phyloP scores from a whole-genome alignment of 1,284 basidiomycete genomes.

The Xerocomus nothofagi region DNA sequence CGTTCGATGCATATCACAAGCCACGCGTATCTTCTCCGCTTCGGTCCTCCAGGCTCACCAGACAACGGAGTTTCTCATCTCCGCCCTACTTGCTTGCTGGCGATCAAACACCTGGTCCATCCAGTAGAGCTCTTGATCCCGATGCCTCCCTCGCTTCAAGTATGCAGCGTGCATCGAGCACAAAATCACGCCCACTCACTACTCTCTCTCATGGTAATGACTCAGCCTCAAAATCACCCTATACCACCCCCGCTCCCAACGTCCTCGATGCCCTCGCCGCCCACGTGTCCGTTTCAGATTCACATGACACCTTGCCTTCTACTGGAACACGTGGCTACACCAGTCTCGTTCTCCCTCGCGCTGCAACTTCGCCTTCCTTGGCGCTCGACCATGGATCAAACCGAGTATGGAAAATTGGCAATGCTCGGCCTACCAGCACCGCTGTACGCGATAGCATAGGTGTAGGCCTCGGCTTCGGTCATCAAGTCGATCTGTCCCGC shows the following conservation, averaged over 20 bases:
- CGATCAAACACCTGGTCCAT: slow-evolving; percentile 7
- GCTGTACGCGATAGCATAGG: slow-evolving; percentile 29
- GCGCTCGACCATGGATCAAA: slow-evolving; percentile 13
- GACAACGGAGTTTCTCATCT: slow-evolving; percentile 34
- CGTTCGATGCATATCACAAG: slow-evolving; percentile 14
- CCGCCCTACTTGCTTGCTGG: slow-evolving; percentile 16
- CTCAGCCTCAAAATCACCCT: slow-evolving; percentile 34
- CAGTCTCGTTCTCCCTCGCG: slow-evolving; percentile 68
- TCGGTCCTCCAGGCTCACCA: slow-evolving; percentile 23
- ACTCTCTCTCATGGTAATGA: slow-evolving; percentile 11
- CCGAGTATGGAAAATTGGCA: slow-evolving; percentile 31
- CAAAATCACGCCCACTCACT: slow-evolving; percentile 19
- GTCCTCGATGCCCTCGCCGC: slow-evolving; percentile 35
- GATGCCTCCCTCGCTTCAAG: slow-evolving; percentile 8
- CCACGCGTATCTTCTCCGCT: slow-evolving; percentile 32
- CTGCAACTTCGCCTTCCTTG: slow-evolving; percentile 38
- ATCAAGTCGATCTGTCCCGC: slow-evolving; percentile 67
- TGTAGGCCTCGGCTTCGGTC: slow-evolving; percentile 37
- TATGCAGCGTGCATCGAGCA: slow-evolving; percentile 9
- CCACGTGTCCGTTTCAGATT: slow-evolving; percentile 32
- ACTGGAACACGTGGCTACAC: slow-evolving; percentile 65
- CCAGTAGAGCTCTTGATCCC: not conserved
- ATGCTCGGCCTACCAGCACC: slow-evolving; percentile 7
- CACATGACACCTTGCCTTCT: slow-evolving; percentile 42
- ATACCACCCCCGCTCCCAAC: slow-evolving; percentile 32